Percentiles rank a stretch among this genome's conserved stretches.
Evolutionary conservation across 1,284 basidiomycete species (phyloP).

Genomic region (Apiotrichum brassicae): DNA sequence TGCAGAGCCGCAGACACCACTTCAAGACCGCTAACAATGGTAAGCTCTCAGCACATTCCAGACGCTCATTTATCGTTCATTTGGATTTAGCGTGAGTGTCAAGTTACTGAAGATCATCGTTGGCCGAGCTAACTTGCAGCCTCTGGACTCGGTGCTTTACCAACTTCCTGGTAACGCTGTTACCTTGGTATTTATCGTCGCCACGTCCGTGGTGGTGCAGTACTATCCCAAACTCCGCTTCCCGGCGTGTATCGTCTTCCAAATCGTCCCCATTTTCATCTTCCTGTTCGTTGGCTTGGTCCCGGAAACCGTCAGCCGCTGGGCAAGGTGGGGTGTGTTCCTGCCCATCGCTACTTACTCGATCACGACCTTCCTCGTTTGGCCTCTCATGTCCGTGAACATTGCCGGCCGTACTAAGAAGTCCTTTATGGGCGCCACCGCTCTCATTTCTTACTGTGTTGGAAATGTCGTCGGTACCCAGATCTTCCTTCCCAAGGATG

Average conservation of each 20-base stretch:
- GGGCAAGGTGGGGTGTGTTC: conserved; percentile 26
- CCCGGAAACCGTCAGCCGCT: conserved; percentile 11
- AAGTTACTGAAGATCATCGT: background rate
- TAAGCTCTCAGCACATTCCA: conserved; percentile 19
- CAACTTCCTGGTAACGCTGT: conserved; percentile 22
- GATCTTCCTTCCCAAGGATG: conserved; percentile 24
- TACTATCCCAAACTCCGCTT: conserved; percentile 15
- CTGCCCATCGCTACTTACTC: conserved; percentile 16
- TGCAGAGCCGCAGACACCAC: background rate
- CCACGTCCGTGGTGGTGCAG: conserved; percentile 9
- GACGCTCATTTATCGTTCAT: conserved; percentile 19
- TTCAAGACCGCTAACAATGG: background rate
- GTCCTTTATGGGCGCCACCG: conserved; percentile 18
- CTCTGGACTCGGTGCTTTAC: conserved; percentile 12
- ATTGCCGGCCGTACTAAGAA: conserved; percentile 33
- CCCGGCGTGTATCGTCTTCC: conserved; percentile 20
- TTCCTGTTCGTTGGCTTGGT: conserved; percentile 27
- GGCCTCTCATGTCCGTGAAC: conserved; percentile 32
- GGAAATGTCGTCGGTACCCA: conserved; percentile 29
- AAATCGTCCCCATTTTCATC: conserved; percentile 15
- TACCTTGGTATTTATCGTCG: conserved; percentile 12
- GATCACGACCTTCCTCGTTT: conserved; percentile 25
- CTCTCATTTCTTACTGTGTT: conserved; percentile 24
- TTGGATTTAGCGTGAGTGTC: conserved; percentile 22
- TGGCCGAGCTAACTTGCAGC: background rate